These are phyloP conservation scores for Chlorella variabilis DNA, from an alignment of 163 green algal species.

Conservation along the genomic window DNA sequence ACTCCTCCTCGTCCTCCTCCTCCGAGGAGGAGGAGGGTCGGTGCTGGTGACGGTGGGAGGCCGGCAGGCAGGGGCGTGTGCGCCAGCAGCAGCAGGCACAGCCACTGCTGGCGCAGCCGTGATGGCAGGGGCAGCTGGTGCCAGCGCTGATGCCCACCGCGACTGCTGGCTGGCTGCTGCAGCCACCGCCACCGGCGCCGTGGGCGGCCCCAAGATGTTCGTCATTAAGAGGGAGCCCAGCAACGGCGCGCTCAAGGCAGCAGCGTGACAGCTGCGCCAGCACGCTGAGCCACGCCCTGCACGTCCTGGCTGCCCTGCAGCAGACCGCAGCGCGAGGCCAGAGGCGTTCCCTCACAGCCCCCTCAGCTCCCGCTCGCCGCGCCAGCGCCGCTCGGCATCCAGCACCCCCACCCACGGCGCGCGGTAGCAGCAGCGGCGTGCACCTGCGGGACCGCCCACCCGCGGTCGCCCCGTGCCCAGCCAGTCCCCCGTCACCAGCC, in stretches of 20 bases:
- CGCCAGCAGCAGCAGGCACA: too few relatives aligned
- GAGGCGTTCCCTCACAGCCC: background rate
- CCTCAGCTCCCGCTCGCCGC: background rate
- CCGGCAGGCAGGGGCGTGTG: background rate
- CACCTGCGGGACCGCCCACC: too few relatives aligned
- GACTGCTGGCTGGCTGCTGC: background rate
- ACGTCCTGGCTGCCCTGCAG: background rate
- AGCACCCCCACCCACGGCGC: background rate
- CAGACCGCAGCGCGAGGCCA: background rate
- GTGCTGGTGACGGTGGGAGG: too few relatives aligned
- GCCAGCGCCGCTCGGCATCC: background rate
- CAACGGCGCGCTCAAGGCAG: background rate
- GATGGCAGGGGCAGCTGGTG: background rate
- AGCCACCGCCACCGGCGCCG: background rate
- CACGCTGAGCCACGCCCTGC: background rate
- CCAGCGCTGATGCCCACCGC: background rate
- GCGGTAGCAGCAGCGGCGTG: background rate
- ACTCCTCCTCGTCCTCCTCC: too few relatives aligned
- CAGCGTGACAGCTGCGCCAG: background rate
- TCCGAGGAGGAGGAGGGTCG: too few relatives aligned
- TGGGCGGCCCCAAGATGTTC: background rate
- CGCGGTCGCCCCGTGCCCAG: background rate
- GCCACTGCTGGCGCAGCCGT: too few relatives aligned
- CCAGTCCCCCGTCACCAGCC: too few relatives aligned
- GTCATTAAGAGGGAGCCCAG: background rate